Evolutionary conservation across 257 asterid genomes (phyloP), one percentile per base, ranked within the genome.

Genomic region (Jacaranda mimosifolia): DNA sequence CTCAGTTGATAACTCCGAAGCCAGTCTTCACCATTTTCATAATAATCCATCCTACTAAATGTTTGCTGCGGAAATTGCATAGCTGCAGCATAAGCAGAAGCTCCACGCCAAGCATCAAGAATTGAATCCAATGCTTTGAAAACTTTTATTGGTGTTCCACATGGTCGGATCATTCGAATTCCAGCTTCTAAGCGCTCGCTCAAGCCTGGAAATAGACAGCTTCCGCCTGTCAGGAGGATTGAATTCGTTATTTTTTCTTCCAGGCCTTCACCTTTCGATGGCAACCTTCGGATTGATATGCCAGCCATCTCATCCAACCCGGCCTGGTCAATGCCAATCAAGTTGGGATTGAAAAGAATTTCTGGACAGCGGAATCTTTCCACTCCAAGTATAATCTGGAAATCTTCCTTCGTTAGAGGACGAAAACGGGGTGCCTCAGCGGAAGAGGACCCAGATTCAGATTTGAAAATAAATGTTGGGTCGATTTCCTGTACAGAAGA

Each of bases 311-410:
- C 99, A 64, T 89, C 99, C 87, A 96, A 71, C 67, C 99, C 99
- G 5, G 97, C 87, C 79, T 96, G 99, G 64, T 93, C 99, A 39
- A 93, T 85, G 79, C 99, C 99, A 7, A 93, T 77, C 86, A 87
- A 74, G 81, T 91, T 93, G 45, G 99, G 98, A 59, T 83, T 85
- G 64, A 91, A 91, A 58, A 96, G 83, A 68, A 96, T 83, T 79
- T 96, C 99, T 4, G 99, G 98, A 56, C 98, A 93, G 63, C 98
- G 87, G 83, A 96, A 96, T 79, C 99, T 88, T 82, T 96, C 99
- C 18, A 93, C 97, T 58, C 98, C 99, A 9, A 91, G 82, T 63
- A 76, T 75, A 43, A 96, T 85, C 86, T 93, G 99, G 81, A 89
- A 93, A 72, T 96, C 98, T 82, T 96, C 99, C 85, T 93, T 89